Percentiles rank a stretch among this genome's conserved stretches.
Evolutionary conservation across 225 moss, liverwort and hornwort species (phyloP).

Genomic region (Neckera pumila): DNA sequence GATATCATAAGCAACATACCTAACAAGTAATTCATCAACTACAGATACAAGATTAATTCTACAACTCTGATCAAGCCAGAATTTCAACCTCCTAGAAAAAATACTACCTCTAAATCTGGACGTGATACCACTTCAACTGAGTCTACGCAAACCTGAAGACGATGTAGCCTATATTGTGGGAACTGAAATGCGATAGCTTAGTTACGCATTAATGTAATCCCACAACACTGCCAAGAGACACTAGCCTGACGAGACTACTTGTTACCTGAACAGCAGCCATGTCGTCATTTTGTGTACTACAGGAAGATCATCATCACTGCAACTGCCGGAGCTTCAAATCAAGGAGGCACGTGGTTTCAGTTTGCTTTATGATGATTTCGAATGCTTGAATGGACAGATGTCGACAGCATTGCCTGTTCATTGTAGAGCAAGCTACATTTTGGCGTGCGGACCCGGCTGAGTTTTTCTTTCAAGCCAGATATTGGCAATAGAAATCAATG

Average conservation of each 20-base stretch:
- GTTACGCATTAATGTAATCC: not conserved
- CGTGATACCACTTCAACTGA: not conserved
- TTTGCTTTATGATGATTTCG: not conserved
- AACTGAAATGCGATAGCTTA: not conserved
- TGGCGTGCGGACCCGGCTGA: not conserved
- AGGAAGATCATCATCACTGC: not conserved
- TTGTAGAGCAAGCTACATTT: not conserved
- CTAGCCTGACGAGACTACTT: not conserved
- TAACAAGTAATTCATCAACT: not conserved
- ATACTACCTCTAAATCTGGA: not conserved
- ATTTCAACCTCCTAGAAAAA: not conserved
- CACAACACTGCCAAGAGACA: not conserved
- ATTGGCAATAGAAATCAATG: not conserved
- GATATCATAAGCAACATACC: not conserved
- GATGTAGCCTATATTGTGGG: not conserved
- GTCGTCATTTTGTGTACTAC: not conserved
- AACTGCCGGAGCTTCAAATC: not conserved
- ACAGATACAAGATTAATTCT: conserved; percentile 1
- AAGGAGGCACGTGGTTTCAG: not conserved
- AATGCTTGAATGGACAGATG: not conserved
- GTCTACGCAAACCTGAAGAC: not conserved
- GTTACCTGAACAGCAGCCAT: conserved; percentile 23
- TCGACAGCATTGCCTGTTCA: not conserved
- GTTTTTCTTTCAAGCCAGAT: not conserved
- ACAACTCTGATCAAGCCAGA: not conserved